Percentiles rank a stretch among this genome's conserved stretches.
These are phyloP conservation scores for Fusarium proliferatum DNA, from an alignment of 2,329 filamentous ascomycete species.

Conservation along the genomic window DNA sequence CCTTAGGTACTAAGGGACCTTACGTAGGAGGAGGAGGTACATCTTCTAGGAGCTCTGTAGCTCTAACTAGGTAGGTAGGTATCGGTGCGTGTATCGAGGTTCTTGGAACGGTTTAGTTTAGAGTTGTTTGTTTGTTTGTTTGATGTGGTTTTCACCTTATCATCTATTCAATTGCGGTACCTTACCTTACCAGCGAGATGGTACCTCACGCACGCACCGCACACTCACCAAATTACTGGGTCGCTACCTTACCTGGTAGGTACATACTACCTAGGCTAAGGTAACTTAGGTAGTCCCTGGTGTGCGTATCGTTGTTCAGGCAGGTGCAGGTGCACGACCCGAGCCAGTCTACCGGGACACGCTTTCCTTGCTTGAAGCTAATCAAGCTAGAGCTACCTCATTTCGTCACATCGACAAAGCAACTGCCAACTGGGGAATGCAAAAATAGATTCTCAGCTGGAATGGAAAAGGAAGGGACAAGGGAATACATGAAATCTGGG, in stretches of 20 bases:
- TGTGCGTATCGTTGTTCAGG: conserved; percentile 8
- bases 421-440: neutral
- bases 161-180: neutral
- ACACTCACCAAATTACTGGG: neutral
- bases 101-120: neutral
- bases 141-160: neutral
- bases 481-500: neutral
- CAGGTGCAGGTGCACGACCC: conserved; percentile 16
- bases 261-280: neutral
- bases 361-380: conserved; percentile 22
- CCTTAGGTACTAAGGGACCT: neutral
- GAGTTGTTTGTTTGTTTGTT: neutral
- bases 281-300: conserved; percentile 1
- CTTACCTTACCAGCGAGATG: neutral
- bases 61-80: neutral
- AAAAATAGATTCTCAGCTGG: conserved; percentile 14
- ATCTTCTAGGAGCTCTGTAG: neutral
- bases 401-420: conserved; percentile 5
- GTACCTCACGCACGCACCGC: neutral
- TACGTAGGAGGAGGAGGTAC: neutral
- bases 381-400: neutral
- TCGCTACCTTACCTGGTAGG: neutral
- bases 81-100: neutral
- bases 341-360: conserved; percentile 26
- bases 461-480: conserved; percentile 9